Conservation (phyloP, 2,329 filamentous ascomycete genomes). For the Didymella sp. region DNA sequence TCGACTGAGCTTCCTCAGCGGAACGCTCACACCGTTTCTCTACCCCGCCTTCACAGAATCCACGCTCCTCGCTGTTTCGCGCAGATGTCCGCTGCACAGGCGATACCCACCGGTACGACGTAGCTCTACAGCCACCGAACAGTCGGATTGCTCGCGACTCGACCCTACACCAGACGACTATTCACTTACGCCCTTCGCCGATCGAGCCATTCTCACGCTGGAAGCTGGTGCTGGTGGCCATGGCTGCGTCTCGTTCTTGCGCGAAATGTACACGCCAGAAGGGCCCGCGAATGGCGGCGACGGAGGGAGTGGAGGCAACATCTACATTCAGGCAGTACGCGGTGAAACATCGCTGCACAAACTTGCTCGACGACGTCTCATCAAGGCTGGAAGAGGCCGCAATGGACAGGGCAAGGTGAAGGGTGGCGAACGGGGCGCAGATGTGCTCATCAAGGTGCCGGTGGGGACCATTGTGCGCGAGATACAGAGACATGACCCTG, state of each 20-base stretch:
- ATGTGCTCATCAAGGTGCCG: constrained; percentile 87
- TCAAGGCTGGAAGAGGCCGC: constrained; percentile 77
- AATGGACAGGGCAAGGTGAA: constrained; percentile 77
- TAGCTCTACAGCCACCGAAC: constrained; percentile 36
- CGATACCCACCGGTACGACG: constrained; percentile 34
- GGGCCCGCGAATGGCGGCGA: constrained; percentile 95
- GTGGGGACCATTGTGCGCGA: constrained; percentile 92
- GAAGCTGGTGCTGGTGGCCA: constrained; percentile 83
- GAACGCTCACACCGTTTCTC: constrained; percentile 55
- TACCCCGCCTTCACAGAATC: constrained; percentile 52
- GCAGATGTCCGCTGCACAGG: constrained; percentile 26
- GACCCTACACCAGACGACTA: constrained; percentile 88
- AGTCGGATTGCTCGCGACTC: constrained; percentile 53
- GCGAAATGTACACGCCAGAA: constrained; percentile 87
- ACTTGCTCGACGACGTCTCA: constrained; percentile 75
- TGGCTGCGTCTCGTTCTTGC: constrained; percentile 91
- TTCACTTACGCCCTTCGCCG: constrained; percentile 80
- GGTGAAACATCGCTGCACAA: constrained; percentile 95
- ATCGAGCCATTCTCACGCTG: constrained; percentile 80
- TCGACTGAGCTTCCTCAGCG: constrained; percentile 37
- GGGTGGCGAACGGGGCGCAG: constrained; percentile 81
- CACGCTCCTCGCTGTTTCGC: constrained; percentile 30
- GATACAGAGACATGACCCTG: constrained; percentile 77
- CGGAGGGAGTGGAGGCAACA: constrained; percentile 86
- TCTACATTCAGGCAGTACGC: constrained; percentile 92